phyloP scores from a whole-genome alignment of 192 early-diverging fungal species.

The Coemansia sp. region DNA sequence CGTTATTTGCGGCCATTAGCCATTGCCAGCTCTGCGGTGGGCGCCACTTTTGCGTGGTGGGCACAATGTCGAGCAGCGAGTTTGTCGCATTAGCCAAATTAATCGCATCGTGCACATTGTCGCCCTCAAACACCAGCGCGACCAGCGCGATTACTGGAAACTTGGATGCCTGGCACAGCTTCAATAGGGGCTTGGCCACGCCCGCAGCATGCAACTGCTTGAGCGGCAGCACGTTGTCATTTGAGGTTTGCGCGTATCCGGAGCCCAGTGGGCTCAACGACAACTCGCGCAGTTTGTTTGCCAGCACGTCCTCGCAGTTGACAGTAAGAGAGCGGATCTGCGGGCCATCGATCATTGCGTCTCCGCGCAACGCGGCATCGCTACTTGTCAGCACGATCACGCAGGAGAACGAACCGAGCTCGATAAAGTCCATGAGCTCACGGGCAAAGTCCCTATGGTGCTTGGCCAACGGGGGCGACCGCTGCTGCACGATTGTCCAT shows the following conservation, averaged over 20 bases:
- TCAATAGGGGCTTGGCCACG: conserved; percentile 58
- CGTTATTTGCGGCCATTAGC: conserved; percentile 32
- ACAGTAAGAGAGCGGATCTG: conserved; percentile 54
- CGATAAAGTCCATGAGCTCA: conserved; percentile 61
- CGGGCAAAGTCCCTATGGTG: conserved; percentile 52
- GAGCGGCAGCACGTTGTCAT: conserved; percentile 23
- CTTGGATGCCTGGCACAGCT: conserved; percentile 37
- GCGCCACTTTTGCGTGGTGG: conserved; percentile 19
- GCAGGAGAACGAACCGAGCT: conserved; percentile 51
- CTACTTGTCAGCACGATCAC: conserved; percentile 66
- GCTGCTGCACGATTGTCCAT: conserved; percentile 73
- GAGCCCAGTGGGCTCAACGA: conserved; percentile 22
- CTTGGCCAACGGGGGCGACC: conserved; percentile 61
- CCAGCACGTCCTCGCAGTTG: conserved; percentile 48
- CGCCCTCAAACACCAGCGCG: conserved; percentile 72
- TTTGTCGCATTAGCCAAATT: conserved; percentile 58
- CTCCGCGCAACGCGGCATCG: conserved; percentile 65
- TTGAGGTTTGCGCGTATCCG: background rate
- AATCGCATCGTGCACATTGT: conserved; percentile 71
- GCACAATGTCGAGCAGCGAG: conserved; percentile 22
- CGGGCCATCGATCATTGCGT: conserved; percentile 60
- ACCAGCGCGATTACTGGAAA: conserved; percentile 55
- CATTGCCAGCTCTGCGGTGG: conserved; percentile 50
- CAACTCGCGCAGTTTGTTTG: conserved; percentile 24
- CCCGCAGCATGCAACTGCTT: conserved; percentile 62